These are phyloP conservation scores for Capsicum pubescens DNA, from an alignment of 257 asterid species.

Conservation along the genomic window DNA sequence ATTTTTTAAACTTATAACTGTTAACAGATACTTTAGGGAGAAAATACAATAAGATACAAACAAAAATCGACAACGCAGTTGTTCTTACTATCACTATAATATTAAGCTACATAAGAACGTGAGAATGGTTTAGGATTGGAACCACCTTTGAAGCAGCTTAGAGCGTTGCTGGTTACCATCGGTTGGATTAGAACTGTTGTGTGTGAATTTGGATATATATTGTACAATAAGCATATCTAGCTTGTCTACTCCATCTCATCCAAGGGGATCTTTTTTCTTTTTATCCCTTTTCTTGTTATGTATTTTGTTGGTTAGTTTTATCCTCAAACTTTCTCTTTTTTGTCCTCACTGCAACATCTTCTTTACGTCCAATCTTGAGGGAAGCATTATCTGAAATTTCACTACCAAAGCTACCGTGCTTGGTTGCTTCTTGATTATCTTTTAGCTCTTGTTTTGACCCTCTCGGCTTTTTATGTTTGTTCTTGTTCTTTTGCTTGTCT, in stretches of 20 bases:
- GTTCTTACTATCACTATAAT: not conserved
- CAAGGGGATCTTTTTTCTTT: conserved; percentile 66
- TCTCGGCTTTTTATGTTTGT: conserved; percentile 32
- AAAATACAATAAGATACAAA: not conserved
- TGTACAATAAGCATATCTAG: conserved; percentile 79
- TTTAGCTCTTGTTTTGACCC: conserved; percentile 35
- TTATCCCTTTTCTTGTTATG: conserved; percentile 55
- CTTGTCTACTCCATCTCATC: conserved; percentile 73
- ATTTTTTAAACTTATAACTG: not conserved
- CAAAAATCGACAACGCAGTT: not conserved
- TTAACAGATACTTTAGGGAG: conserved; percentile 1
- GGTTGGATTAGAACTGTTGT: conserved; percentile 40
- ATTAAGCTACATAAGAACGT: not conserved
- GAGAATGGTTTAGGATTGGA: conserved; percentile 50
- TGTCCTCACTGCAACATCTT: conserved; percentile 30
- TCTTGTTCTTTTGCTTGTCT: conserved; percentile 41
- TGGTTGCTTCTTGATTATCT: conserved; percentile 36
- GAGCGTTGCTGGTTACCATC: conserved; percentile 59
- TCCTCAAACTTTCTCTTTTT: conserved; percentile 40
- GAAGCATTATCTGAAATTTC: conserved; percentile 30
- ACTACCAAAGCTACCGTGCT: conserved; percentile 30
- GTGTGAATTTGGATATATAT: conserved; percentile 70
- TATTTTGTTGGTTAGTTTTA: conserved; percentile 36
- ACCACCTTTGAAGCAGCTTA: conserved; percentile 79
- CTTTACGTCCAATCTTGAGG: conserved; percentile 37